Percentiles rank a stretch among this genome's conserved stretches.
Conservation (phyloP, 140 eudicot genomes). For the Bidens hawaiensis region DNA sequence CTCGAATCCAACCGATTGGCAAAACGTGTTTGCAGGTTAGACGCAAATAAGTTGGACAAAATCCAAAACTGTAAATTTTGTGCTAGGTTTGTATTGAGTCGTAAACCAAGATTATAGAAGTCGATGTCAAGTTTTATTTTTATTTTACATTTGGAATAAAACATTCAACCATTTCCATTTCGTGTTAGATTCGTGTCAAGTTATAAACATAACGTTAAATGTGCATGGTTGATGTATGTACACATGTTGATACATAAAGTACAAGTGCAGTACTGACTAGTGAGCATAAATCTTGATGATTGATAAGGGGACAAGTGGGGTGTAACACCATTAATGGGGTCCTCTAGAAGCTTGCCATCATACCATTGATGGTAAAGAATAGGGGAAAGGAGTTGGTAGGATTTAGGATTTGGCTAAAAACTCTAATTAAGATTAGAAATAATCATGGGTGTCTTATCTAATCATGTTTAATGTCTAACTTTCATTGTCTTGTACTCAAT, state of each 20-base stretch:
- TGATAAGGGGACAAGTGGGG: slow-evolving; percentile 33
- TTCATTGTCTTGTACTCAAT: slow-evolving; percentile 37
- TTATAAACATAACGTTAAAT: no score
- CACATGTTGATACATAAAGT: slow-evolving; percentile 17
- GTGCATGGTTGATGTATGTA: not conserved
- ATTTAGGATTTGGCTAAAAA: slow-evolving; percentile 26
- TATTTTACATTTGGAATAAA: no score
- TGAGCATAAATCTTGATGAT: slow-evolving; percentile 17
- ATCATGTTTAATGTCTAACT: slow-evolving; percentile 43
- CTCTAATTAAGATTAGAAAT: slow-evolving; percentile 27
- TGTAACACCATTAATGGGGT: slow-evolving; percentile 33
- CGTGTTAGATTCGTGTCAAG: no score
- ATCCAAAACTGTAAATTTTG: no score
- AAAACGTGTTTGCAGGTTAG: no score
- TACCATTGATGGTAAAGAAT: slow-evolving; percentile 21
- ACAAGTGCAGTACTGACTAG: slow-evolving; percentile 14
- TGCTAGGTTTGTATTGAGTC: no score
- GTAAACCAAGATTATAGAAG: no score
- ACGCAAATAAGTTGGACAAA: no score
- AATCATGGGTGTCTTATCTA: slow-evolving; percentile 30
- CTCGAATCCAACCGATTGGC: no score
- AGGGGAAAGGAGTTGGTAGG: slow-evolving; percentile 35
- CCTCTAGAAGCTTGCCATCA: slow-evolving; percentile 29
- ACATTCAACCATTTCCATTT: no score
- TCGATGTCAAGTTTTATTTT: no score